A percentile compares a stretch with the other conserved stretches of the same genome.
Evolutionary conservation across 306 rosid genomes (phyloP).

Genomic region (Inga leiocalycina): DNA sequence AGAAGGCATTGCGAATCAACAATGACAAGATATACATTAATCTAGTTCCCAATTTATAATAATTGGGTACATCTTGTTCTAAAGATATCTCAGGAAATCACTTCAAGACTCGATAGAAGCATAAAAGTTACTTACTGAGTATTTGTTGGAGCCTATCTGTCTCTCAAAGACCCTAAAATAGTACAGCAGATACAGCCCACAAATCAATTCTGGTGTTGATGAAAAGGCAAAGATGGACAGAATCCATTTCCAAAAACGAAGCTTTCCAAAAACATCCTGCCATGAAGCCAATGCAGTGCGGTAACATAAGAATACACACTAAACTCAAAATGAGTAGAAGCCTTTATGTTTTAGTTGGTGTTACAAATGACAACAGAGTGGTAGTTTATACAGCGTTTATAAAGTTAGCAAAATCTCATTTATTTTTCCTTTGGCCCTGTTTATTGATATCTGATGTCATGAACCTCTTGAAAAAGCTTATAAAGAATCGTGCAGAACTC

Average conservation of each 20-base stretch:
- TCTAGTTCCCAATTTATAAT: not conserved
- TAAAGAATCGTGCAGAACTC: conserved; percentile 20
- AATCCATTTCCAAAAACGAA: conserved; percentile 79
- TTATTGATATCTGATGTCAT: conserved; percentile 10
- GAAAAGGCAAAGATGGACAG: conserved; percentile 78
- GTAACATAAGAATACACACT: conserved; percentile 11
- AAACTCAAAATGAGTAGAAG: conserved; percentile 8
- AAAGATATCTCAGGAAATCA: conserved; percentile 7
- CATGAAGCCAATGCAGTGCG: conserved; percentile 19
- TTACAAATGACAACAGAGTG: conserved; percentile 5
- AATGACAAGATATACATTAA: conserved; percentile 1
- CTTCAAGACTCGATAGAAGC: conserved; percentile 21
- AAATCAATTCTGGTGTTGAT: conserved; percentile 93
- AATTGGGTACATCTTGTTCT: conserved; percentile 8
- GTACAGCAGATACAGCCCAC: conserved; percentile 89
- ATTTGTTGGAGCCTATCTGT: conserved; percentile 95
- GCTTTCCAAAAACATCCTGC: conserved; percentile 85
- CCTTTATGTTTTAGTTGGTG: not conserved
- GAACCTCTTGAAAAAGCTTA: conserved; percentile 21
- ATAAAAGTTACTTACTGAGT: conserved; percentile 58
- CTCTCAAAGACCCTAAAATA: conserved; percentile 99
- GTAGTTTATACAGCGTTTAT: conserved; percentile 3
- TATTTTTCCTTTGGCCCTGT: conserved; percentile 23
- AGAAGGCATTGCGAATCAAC: not conserved
- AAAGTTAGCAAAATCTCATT: not conserved